Percentiles rank a stretch among this genome's conserved stretches.
phyloP scores from a whole-genome alignment of 768 basidiomycete genomes.

The Phaeotremella fagi region DNA sequence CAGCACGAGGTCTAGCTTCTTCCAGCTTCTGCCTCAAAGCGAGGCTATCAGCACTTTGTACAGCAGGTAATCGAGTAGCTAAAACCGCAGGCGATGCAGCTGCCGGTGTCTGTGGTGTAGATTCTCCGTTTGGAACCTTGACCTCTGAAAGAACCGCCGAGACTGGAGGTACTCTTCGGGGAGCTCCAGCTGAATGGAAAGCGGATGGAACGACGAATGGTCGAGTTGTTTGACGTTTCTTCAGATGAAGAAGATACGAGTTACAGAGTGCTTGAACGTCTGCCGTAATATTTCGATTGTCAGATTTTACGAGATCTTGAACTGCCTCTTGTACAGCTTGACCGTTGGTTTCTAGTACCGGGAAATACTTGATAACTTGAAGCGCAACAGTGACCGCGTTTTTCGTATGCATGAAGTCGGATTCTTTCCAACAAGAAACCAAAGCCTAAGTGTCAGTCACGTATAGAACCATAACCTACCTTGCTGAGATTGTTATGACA shows the following conservation, averaged over 20 bases:
- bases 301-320: slow-evolving; percentile 17
- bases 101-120: not conserved
- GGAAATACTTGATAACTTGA: slow-evolving; percentile 85
- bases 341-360: slow-evolving; percentile 58
- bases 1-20: slow-evolving; percentile 5
- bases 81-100: not conserved
- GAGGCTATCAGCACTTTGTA: slow-evolving; percentile 11
- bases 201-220: slow-evolving; percentile 20
- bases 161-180: not conserved
- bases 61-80: not conserved
- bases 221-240: slow-evolving; percentile 22
- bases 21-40: slow-evolving; percentile 21
- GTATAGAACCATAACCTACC: slow-evolving; percentile 52
- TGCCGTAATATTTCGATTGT: slow-evolving; percentile 12
- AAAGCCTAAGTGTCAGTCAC: slow-evolving; percentile 54
- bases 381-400: slow-evolving; percentile 92
- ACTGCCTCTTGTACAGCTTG: slow-evolving; percentile 27
- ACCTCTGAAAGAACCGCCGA: not conserved
- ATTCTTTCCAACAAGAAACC: slow-evolving; percentile 71
- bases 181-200: slow-evolving; percentile 16
- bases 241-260: slow-evolving; percentile 17
- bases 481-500: slow-evolving; percentile 74
- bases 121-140: not conserved
- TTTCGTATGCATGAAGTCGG: slow-evolving; percentile 95
- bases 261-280: slow-evolving; percentile 26